Percentiles rank a stretch among this genome's conserved stretches.
Evolutionary conservation across 208 protist genomes (phyloP).

Genomic region (Acanthamoeba lenticulata): DNA sequence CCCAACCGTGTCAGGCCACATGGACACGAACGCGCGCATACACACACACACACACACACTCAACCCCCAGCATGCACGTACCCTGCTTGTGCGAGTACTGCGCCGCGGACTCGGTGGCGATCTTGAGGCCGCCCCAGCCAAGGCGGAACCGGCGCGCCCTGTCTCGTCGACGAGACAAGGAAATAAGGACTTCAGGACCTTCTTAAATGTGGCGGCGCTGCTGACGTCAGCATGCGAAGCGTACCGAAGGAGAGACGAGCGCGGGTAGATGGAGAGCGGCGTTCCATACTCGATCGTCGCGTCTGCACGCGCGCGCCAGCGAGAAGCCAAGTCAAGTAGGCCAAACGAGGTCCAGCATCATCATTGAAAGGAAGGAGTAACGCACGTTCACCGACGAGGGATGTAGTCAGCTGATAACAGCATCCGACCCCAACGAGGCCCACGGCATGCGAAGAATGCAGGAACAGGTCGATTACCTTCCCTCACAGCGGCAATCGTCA

Average conservation of each 20-base stretch:
- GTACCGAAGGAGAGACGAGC: neutral
- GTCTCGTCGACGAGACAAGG: too few species aligned
- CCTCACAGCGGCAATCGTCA: too few species aligned
- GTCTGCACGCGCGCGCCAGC: too few species aligned
- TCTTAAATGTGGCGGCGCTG: too few species aligned
- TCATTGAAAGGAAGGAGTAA: neutral
- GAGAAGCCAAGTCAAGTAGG: too few species aligned
- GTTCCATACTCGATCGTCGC: conserved; percentile 17
- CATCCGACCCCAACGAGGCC: conserved; percentile 30
- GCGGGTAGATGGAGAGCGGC: conserved; percentile 18
- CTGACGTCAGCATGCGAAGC: neutral
- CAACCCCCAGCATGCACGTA: neutral
- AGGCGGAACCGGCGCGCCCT: neutral
- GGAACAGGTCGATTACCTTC: conserved; percentile 39
- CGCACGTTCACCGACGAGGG: neutral
- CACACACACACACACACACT: neutral
- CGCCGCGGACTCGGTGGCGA: conserved; percentile 8
- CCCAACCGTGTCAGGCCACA: too few species aligned
- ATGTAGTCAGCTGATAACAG: conserved; percentile 61
- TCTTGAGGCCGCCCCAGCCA: conserved; percentile 33
- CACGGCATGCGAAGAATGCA: neutral
- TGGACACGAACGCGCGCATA: too few species aligned
- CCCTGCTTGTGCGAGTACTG: conserved; percentile 45
- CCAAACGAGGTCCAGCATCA: too few species aligned
- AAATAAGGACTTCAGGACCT: neutral